Percentiles rank a stretch among this genome's conserved stretches.
phyloP scores from a whole-genome alignment of 1,139 yeast genomes.

The Yamadazyma aaseri region DNA sequence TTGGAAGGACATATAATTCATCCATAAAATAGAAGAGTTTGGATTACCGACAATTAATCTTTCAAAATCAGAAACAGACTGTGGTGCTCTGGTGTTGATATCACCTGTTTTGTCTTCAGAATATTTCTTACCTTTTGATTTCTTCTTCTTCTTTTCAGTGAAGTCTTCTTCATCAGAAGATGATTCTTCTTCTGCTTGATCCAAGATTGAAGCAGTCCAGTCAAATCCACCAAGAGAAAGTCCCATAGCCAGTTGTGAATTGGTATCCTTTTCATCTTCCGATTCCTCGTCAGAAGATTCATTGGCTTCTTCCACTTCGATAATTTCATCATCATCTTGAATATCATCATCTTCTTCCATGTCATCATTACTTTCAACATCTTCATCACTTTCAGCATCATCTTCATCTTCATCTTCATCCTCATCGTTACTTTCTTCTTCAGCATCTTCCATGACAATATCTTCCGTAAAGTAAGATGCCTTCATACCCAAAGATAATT shows the following conservation, averaged over 20 bases:
- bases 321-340: constrained; percentile 26
- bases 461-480: constrained; percentile 75
- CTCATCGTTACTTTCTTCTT: constrained; percentile 30
- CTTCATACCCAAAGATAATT: constrained; percentile 86
- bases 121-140: constrained; percentile 40
- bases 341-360: constrained; percentile 18
- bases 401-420: constrained; percentile 24
- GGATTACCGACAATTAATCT: constrained; percentile 89
- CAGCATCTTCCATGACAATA: constrained; percentile 32
- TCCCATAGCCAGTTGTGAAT: constrained; percentile 52
- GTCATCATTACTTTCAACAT: constrained; percentile 25
- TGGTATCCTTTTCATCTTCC: constrained; percentile 18
- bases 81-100: constrained; percentile 81
- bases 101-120: constrained; percentile 85
- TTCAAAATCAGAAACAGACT: constrained; percentile 88
- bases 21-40: constrained; percentile 91
- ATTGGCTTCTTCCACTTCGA: constrained; percentile 22
- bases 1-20: constrained; percentile 98
- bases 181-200: constrained; percentile 65
- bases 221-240: constrained; percentile 83
- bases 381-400: constrained; percentile 25
- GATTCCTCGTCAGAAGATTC: constrained; percentile 20
- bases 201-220: constrained; percentile 89
- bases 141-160: constrained; percentile 45
- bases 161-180: constrained; percentile 58